Evolutionary conservation across 441 rosid genomes (phyloP).

Genomic region (Adansonia grandidieri): DNA sequence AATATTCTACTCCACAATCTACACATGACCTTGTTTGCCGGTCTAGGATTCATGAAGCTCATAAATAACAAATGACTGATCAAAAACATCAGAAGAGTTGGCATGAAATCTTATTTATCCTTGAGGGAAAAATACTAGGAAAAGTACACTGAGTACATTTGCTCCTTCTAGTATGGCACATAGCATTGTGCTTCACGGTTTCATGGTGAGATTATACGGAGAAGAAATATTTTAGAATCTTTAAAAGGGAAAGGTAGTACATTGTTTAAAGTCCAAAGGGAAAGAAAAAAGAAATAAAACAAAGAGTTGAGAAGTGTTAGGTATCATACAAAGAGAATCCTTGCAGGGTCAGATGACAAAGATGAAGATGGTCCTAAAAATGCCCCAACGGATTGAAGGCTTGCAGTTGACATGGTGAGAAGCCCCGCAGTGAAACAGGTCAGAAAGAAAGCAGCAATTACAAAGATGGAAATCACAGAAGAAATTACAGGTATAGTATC

Average conservation of each 20-base stretch:
- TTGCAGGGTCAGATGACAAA: slow-evolving; percentile 67
- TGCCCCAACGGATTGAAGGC: slow-evolving; percentile 72
- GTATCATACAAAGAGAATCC: slow-evolving; percentile 77
- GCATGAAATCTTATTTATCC: slow-evolving; percentile 10
- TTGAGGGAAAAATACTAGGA: neutral
- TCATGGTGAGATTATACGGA: neutral
- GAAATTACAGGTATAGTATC: slow-evolving; percentile 70
- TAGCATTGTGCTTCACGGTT: neutral
- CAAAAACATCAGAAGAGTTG: neutral
- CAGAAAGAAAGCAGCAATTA: slow-evolving; percentile 59
- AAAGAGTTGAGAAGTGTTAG: slow-evolving; percentile 17
- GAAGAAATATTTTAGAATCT: slow-evolving; percentile 1
- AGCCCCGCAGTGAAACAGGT: slow-evolving; percentile 70
- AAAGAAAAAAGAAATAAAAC: neutral
- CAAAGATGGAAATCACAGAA: slow-evolving; percentile 47
- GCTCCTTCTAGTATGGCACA: neutral
- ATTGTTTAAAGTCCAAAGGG: neutral
- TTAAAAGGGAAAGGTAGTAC: neutral
- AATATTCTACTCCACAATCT: slow-evolving; percentile 10
- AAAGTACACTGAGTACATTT: neutral
- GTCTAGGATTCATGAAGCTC: neutral
- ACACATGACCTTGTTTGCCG: neutral
- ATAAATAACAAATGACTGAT: neutral
- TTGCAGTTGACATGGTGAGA: slow-evolving; percentile 82
- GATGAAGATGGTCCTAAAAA: slow-evolving; percentile 60